Conservation (phyloP, 345 rosid genomes). For the Lepidium sativum region DNA sequence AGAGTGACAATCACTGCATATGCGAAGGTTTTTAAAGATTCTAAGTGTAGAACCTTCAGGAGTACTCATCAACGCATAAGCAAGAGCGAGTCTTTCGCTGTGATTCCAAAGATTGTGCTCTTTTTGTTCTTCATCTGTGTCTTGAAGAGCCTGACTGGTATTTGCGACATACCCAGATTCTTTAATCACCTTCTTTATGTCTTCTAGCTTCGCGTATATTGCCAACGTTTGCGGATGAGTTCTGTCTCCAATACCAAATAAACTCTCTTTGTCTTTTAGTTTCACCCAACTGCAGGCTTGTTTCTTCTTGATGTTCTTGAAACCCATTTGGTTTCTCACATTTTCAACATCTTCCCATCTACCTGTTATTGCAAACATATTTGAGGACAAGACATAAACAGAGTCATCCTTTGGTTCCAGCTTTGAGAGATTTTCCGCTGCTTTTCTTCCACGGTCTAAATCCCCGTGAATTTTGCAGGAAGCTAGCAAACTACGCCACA, state of each 20-base stretch:
- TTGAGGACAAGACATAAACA: constrained; percentile 73
- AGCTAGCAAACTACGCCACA: constrained; percentile 81
- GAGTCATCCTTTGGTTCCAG: constrained; percentile 75
- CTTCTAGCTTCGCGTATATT: constrained; percentile 66
- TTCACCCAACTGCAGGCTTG: constrained; percentile 97
- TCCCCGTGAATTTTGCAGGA: constrained; percentile 74
- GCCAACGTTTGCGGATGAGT: constrained; percentile 47
- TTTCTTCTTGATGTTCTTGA: constrained; percentile 57
- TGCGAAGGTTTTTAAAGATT: constrained; percentile 82
- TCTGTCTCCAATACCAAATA: constrained; percentile 71
- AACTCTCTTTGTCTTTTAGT: constrained; percentile 46
- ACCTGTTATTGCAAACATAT: constrained; percentile 73
- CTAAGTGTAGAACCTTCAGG: constrained; percentile 52
- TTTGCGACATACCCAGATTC: constrained; percentile 79
- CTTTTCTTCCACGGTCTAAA: constrained; percentile 62
- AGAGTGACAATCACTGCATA: constrained; percentile 75
- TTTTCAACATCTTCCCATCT: constrained; percentile 71
- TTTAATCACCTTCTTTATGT: constrained; percentile 62
- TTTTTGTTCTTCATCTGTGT: constrained; percentile 88
- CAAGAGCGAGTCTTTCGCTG: constrained; percentile 87
- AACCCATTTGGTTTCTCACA: constrained; percentile 67
- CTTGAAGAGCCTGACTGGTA: constrained; percentile 72
- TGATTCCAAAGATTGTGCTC: constrained; percentile 88
- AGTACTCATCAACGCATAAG: constrained; percentile 50
- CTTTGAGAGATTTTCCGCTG: constrained; percentile 51